phyloP scores from a whole-genome alignment of 306 rosid genomes.

The Purshia tridentata region DNA sequence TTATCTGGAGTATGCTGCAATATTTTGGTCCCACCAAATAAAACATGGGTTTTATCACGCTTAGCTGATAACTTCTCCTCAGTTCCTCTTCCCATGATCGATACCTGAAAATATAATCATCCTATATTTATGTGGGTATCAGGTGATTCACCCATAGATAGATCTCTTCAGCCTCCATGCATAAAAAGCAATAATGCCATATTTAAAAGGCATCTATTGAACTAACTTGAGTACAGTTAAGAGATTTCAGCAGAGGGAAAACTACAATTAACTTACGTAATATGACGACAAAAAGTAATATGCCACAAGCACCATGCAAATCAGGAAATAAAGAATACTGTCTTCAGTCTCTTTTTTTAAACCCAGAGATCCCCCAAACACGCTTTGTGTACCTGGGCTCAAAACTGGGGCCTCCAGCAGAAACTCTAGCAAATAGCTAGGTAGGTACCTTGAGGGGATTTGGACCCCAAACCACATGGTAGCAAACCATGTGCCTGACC shows the following conservation, averaged over 20 bases:
- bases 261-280: background rate
- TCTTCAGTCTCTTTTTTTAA: too few species aligned
- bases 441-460: too few species aligned
- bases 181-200: background rate
- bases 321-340: too few species aligned
- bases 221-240: background rate
- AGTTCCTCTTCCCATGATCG: conserved; percentile 59
- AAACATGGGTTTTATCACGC: conserved; percentile 84
- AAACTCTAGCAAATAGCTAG: too few species aligned
- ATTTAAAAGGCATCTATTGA: background rate
- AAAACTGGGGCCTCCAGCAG: too few species aligned
- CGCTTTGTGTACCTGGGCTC: too few species aligned
- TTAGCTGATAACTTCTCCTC: conserved; percentile 81
- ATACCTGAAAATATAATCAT: conserved; percentile 51
- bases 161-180: too few species aligned
- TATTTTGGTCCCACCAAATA: conserved; percentile 96
- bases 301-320: background rate
- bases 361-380: too few species aligned
- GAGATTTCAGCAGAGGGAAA: background rate
- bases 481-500: too few species aligned
- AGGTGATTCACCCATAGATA: too few species aligned
- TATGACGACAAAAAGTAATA: too few species aligned
- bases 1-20: conserved; percentile 96
- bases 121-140: background rate
- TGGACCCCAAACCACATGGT: too few species aligned